These are phyloP conservation scores for Ceratobasidium sp. DNA, from an alignment of 1,284 basidiomycete genomes.

Conservation along the genomic window DNA sequence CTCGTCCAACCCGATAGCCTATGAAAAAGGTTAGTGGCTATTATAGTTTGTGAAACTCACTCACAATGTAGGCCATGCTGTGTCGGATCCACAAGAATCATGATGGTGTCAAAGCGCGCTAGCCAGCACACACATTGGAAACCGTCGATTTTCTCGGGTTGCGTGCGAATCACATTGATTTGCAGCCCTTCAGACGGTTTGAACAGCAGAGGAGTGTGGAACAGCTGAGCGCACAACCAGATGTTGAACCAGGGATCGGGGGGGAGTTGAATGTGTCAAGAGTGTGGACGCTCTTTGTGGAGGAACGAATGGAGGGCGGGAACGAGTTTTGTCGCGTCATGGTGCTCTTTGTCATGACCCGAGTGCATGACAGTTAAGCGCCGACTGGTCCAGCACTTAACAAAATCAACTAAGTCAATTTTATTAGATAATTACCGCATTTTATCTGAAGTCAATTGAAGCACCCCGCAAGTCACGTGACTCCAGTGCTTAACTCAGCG, in stretches of 20 bases:
- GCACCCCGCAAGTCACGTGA: too few relatives aligned
- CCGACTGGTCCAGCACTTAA: too few relatives aligned
- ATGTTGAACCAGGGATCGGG: neutral
- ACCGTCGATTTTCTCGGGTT: neutral
- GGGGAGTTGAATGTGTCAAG: too few relatives aligned
- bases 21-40: neutral
- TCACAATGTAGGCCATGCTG: neutral
- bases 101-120: slow-evolving; percentile 12
- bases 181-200: neutral
- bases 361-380: too few relatives aligned
- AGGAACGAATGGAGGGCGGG: neutral
- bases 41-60: neutral
- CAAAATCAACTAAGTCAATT: too few relatives aligned
- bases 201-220: neutral
- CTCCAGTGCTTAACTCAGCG: too few relatives aligned
- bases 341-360: too few relatives aligned
- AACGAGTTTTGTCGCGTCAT: neutral
- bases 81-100: neutral
- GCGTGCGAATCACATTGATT: slow-evolving; percentile 7
- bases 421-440: too few relatives aligned
- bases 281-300: neutral
- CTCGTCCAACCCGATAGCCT: neutral
- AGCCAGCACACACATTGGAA: neutral
- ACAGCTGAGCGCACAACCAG: slow-evolving; percentile 2
- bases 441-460: too few relatives aligned